Evolutionary conservation across 140 eudicot species (phyloP), one percentile per base, ranked within the genome.

Genomic region (Senecio squalidus): DNA sequence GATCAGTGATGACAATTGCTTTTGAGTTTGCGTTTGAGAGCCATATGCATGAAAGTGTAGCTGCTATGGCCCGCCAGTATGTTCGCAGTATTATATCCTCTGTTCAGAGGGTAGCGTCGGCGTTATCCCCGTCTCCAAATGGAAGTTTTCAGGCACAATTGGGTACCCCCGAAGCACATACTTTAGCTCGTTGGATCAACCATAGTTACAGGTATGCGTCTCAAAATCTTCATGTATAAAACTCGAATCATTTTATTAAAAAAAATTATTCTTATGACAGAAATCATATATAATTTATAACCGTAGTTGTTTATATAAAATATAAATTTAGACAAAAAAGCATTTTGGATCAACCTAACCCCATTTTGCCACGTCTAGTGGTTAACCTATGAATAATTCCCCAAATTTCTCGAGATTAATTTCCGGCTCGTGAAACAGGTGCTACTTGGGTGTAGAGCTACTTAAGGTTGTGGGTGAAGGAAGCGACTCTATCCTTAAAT

Each of bases 1-100:
- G 82, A 64, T 91, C 98, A 47, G 86, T 86, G 51, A 79, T 91
- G 94, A 86, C 96, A n/a, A 78, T 91, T 49, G 96, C 98, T 2
- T 91, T 91, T 52, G 79, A 91, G 70, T 91, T 86, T 77, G 96
- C 94, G n/a, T 91, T 71, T 18, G 98, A 91, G 69, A 81, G 81
- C 52, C 98, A 91, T 73, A 80, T 91, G 81, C 94, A 86, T 67
- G 94, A 81, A 20, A 81, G 62, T 38, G 96, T 91, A 11, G 88
- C 88, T 2, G 64, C 94, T 5, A 90, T 90, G 95, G 97, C 95
- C 40, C 83, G 94, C 9, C 94, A 90, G 21, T 90, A 90, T 59
- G 85, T 90, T 5, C 82, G 94, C 23, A 78, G 87, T 55, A 76
- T 86, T 9, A 80, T 90, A 65, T 56, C 95, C 0, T 90, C 97